Percentiles rank a stretch among this genome's conserved stretches.
These are phyloP conservation scores for Backusella morwellensis DNA, from an alignment of 192 early-diverging fungal genomes.

Conservation along the genomic window DNA sequence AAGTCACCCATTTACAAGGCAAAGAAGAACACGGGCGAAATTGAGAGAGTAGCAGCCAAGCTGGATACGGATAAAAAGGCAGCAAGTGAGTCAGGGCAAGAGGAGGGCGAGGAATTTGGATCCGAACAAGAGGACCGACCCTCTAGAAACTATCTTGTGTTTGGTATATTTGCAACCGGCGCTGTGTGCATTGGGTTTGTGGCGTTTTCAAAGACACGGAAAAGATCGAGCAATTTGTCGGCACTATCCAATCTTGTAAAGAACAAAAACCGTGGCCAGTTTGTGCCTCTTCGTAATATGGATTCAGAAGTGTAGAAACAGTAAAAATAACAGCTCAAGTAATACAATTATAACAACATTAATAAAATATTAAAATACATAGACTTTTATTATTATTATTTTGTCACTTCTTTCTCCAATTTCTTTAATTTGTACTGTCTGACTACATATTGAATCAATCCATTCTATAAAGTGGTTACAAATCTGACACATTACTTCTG, in stretches of 20 bases:
- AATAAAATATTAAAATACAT: not conserved
- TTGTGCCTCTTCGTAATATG: constrained; percentile 28
- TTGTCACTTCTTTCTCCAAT: not conserved
- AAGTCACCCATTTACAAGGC: constrained; percentile 12
- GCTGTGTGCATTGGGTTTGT: constrained; percentile 18
- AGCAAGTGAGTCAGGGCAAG: not conserved
- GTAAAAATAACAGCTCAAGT: not conserved
- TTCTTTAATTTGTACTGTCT: not conserved
- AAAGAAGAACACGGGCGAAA: not conserved
- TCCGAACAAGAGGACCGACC: not conserved
- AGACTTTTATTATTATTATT: not conserved
- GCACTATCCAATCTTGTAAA: constrained; percentile 22
- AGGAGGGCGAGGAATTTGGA: not conserved
- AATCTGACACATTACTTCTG: not conserved
- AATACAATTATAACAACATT: not conserved
- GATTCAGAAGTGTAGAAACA: constrained; percentile 15
- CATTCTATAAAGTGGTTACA: not conserved
- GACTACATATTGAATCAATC: not conserved
- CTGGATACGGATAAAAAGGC: constrained; percentile 1
- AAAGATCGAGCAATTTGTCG: constrained; percentile 2
- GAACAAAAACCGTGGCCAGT: constrained; percentile 22
- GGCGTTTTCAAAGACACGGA: constrained; percentile 8
- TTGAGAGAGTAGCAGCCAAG: not conserved
- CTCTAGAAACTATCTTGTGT: constrained; percentile 2
- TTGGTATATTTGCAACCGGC: not conserved